Evolutionary conservation across 805 yeast species (phyloP).

Genomic region (Jamesozyma rosinii): DNA sequence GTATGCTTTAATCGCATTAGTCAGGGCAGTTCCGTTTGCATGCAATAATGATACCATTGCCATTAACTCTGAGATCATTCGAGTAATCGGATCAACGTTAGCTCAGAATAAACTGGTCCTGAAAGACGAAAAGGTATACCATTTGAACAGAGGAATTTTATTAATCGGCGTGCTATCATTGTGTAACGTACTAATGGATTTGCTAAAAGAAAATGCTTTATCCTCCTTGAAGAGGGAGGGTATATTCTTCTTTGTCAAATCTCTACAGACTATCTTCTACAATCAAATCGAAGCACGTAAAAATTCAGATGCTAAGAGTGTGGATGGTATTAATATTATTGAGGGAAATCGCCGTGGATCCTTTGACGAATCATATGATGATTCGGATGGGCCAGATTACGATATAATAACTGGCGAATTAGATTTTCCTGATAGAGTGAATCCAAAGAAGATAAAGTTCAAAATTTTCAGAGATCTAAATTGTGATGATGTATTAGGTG

Average conservation of each 20-base stretch:
- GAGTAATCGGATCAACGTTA: conserved; percentile 49
- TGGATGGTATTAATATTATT: background rate
- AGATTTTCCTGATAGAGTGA: conserved; percentile 28
- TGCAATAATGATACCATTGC: conserved; percentile 26
- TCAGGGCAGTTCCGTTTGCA: conserved; percentile 42
- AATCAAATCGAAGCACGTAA: background rate
- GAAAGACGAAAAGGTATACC: conserved; percentile 10
- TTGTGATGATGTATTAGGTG: conserved; percentile 1
- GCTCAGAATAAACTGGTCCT: conserved; percentile 41
- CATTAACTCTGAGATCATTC: conserved; percentile 34
- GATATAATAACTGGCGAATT: conserved; percentile 24
- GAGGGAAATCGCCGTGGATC: conserved; percentile 8
- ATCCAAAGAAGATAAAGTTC: conserved; percentile 20
- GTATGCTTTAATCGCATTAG: conserved; percentile 43
- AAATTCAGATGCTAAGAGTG: background rate
- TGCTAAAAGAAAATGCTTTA: conserved; percentile 38
- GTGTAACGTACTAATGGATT: conserved; percentile 36
- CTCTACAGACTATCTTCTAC: conserved; percentile 2
- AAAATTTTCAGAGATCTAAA: conserved; percentile 9
- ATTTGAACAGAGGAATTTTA: conserved; percentile 33
- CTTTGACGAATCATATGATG: conserved; percentile 11
- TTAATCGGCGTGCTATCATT: conserved; percentile 46
- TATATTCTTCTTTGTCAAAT: conserved; percentile 14
- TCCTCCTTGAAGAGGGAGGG: conserved; percentile 63
- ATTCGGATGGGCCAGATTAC: conserved; percentile 22